These are phyloP conservation scores for Lachnum nothofagi DNA, from an alignment of 2,329 filamentous ascomycete genomes.

Conservation along the genomic window DNA sequence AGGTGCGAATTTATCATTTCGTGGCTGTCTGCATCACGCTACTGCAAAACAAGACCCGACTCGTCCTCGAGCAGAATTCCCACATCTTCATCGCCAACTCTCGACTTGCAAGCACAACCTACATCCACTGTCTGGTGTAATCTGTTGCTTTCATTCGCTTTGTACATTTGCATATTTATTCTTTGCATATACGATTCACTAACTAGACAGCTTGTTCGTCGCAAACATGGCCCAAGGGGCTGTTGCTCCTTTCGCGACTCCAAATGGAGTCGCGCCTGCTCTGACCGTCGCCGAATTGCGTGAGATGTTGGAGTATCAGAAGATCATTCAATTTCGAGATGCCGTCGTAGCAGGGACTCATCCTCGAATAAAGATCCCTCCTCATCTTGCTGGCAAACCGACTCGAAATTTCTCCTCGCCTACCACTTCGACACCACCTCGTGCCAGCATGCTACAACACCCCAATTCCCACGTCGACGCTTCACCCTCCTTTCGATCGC, in stretches of 20 bases:
- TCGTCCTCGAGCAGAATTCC: neutral
- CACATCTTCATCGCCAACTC: neutral
- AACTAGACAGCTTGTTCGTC: slow-evolving; percentile 16
- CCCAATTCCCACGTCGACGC: slow-evolving; percentile 17
- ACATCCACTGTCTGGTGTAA: slow-evolving; percentile 3
- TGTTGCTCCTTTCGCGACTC: slow-evolving; percentile 29
- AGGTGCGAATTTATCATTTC: no score
- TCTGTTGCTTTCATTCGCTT: slow-evolving; percentile 11
- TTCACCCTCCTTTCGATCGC: slow-evolving; percentile 23
- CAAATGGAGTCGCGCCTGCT: slow-evolving; percentile 26
- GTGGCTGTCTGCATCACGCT: neutral
- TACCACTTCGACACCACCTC: slow-evolving; percentile 21
- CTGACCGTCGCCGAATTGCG: slow-evolving; percentile 46
- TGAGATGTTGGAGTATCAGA: slow-evolving; percentile 67
- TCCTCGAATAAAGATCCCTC: slow-evolving; percentile 53
- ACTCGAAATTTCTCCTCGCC: slow-evolving; percentile 22
- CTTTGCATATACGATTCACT: slow-evolving; percentile 16
- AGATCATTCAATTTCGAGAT: slow-evolving; percentile 76
- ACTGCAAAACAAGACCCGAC: neutral
- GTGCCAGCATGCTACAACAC: neutral
- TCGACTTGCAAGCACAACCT: neutral
- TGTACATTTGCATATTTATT: slow-evolving; percentile 7
- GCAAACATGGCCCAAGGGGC: slow-evolving; percentile 34
- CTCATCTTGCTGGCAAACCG: slow-evolving; percentile 36
- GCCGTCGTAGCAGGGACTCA: slow-evolving; percentile 73